Percentiles rank a stretch among this genome's conserved stretches.
Evolutionary conservation across 2,329 filamentous ascomycete species (phyloP).

Genomic region (Colletotrichum sp.): DNA sequence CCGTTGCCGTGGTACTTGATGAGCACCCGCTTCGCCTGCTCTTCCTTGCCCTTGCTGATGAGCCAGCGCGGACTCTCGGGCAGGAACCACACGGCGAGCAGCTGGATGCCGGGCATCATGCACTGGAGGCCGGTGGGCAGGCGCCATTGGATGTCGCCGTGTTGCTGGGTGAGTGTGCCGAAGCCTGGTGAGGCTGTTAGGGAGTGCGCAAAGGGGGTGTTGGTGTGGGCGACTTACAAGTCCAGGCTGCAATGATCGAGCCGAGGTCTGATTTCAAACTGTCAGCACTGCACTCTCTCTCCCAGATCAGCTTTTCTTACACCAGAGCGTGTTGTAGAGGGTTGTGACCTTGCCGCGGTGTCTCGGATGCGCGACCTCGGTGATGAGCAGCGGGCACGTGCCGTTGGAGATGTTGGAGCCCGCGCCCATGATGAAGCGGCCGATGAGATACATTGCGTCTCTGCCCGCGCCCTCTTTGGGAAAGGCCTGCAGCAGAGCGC

Average conservation of each 20-base stretch:
- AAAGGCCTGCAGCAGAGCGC: slow-evolving; percentile 44
- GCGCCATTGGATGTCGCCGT: slow-evolving; percentile 51
- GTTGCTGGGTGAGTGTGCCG: slow-evolving; percentile 43
- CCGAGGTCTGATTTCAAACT: slow-evolving; percentile 25
- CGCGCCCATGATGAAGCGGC: slow-evolving; percentile 59
- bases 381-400: slow-evolving; percentile 50
- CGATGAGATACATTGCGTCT: slow-evolving; percentile 47
- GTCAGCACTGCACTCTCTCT: accelerated
- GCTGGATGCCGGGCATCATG: slow-evolving; percentile 45
- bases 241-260: slow-evolving; percentile 45
- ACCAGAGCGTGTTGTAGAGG: slow-evolving; percentile 57
- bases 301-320: accelerated
- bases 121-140: slow-evolving; percentile 47
- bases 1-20: slow-evolving; percentile 35
- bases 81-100: slow-evolving; percentile 46
- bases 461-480: slow-evolving; percentile 36
- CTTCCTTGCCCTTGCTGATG: slow-evolving; percentile 52
- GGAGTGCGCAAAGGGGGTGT: background rate
- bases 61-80: slow-evolving; percentile 68
- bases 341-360: slow-evolving; percentile 52
- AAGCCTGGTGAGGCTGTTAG: slow-evolving; percentile 26
- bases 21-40: slow-evolving; percentile 56
- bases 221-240: slow-evolving; percentile 28
- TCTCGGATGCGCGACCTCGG: slow-evolving; percentile 55
- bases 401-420: slow-evolving; percentile 52